A percentile compares a stretch with the other conserved stretches of the same genome.
Conservation (phyloP, 108 stramenopile species). For the Pelagomonas calceolata region DNA sequence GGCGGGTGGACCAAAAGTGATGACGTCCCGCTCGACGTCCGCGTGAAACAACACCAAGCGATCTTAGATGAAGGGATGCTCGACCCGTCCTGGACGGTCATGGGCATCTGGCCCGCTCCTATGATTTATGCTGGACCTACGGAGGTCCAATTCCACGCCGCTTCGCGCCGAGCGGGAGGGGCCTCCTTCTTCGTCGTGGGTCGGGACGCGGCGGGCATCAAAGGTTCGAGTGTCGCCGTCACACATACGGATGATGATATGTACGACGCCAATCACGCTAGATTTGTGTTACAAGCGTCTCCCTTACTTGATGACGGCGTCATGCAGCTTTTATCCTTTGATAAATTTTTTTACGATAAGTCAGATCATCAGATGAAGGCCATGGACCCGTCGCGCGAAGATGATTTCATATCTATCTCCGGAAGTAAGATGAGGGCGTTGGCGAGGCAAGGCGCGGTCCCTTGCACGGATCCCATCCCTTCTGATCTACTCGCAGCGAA, state of each 20-base stretch:
- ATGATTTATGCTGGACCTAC: slow-evolving; percentile 99
- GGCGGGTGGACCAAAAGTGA: slow-evolving; percentile 97
- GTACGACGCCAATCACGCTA: slow-evolving; percentile 91
- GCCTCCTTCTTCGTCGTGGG: slow-evolving; percentile 96
- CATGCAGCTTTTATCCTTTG: slow-evolving; percentile 92
- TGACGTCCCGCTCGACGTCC: slow-evolving; percentile 94
- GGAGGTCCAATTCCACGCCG: slow-evolving; percentile 96
- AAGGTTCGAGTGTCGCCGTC: slow-evolving; percentile 64
- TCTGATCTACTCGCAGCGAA: slow-evolving; percentile 86
- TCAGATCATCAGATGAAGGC: slow-evolving; percentile 90
- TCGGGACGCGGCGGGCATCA: slow-evolving; percentile 96
- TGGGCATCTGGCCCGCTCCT: slow-evolving; percentile 98
- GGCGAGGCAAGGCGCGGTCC: slow-evolving; percentile 82
- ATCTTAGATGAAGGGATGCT: slow-evolving; percentile 76
- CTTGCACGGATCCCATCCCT: slow-evolving; percentile 80
- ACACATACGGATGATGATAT: slow-evolving; percentile 86
- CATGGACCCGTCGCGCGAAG: slow-evolving; percentile 65
- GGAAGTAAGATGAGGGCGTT: slow-evolving; percentile 90
- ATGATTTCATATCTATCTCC: slow-evolving; percentile 93
- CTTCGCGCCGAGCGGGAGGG: slow-evolving; percentile 80
- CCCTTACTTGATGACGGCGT: slow-evolving; percentile 66
- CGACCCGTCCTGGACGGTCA: slow-evolving; percentile 87
- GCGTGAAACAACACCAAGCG: slow-evolving; percentile 92
- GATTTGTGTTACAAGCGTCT: slow-evolving; percentile 84
- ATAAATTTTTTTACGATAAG: slow-evolving; percentile 95